These are phyloP conservation scores for Raphanus sativus DNA, from an alignment of 345 rosid genomes.

Conservation along the genomic window DNA sequence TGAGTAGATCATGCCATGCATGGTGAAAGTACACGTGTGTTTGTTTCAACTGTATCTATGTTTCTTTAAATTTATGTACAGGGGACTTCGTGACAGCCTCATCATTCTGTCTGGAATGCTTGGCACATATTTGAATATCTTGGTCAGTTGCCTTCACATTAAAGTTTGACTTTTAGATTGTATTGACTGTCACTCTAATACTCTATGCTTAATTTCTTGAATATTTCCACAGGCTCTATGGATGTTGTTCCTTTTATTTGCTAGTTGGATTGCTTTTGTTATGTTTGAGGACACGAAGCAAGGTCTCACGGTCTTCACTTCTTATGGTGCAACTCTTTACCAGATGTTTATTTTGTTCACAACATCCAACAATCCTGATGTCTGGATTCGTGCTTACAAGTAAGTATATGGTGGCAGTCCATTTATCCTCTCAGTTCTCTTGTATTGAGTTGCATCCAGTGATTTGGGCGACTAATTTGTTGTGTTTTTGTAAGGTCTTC, in stretches of 20 bases:
- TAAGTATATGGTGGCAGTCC: constrained; percentile 45
- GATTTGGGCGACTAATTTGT: constrained; percentile 22
- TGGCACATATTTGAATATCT: constrained; percentile 70
- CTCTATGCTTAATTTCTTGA: constrained; percentile 23
- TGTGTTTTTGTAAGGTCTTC: constrained; percentile 61
- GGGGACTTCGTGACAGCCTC: constrained; percentile 69
- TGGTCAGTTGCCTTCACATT: constrained; percentile 59
- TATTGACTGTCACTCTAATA: constrained; percentile 14
- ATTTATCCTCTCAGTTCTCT: not conserved
- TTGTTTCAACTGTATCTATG: not conserved
- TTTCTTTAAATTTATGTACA: constrained; percentile 31
- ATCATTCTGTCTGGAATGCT: constrained; percentile 87
- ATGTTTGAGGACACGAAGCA: constrained; percentile 95
- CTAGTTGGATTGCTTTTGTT: constrained; percentile 96
- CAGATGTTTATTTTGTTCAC: constrained; percentile 90
- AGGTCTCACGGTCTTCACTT: constrained; percentile 66
- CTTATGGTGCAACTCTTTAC: constrained; percentile 79
- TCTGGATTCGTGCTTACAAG: constrained; percentile 98
- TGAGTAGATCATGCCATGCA: not conserved
- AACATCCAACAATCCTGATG: constrained; percentile 98
- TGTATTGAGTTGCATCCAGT: constrained; percentile 19
- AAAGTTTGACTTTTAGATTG: constrained; percentile 6
- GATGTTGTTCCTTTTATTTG: constrained; percentile 80
- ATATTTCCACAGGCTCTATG: constrained; percentile 72
- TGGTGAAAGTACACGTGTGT: not conserved